Conservation (phyloP, 129 eudicot genomes). For the Centrapalus pauciflorus region DNA sequence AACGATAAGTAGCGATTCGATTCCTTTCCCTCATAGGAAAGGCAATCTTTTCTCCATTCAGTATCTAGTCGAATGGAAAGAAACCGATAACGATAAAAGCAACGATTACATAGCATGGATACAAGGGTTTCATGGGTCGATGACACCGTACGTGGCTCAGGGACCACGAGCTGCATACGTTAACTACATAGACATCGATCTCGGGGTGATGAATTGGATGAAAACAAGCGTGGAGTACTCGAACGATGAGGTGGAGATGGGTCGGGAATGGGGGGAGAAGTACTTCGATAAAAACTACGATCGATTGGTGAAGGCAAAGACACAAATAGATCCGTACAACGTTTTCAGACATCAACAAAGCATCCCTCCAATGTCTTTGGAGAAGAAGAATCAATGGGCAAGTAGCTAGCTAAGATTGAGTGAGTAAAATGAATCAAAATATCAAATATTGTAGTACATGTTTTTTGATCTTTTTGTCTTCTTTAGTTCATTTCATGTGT, state of each 20-base stretch:
- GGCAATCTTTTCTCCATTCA: constrained; percentile 62
- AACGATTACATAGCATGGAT: constrained; percentile 51
- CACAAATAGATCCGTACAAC: constrained; percentile 58
- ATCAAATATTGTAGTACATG: no score
- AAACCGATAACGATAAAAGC: constrained; percentile 26
- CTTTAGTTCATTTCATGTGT: constrained; percentile 2
- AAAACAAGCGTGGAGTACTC: constrained; percentile 8
- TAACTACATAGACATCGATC: constrained; percentile 74
- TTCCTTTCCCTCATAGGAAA: constrained; percentile 79
- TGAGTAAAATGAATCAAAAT: constrained; percentile 10
- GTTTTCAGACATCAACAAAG: constrained; percentile 72
- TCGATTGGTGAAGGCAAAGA: constrained; percentile 71
- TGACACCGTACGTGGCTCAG: constrained; percentile 54
- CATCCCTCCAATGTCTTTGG: constrained; percentile 56
- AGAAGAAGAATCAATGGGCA: constrained; percentile 10
- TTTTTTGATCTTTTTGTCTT: background rate
- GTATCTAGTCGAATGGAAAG: constrained; percentile 60
- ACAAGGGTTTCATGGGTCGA: constrained; percentile 43
- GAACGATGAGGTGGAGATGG: constrained; percentile 32
- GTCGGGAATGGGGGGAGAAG: constrained; percentile 77
- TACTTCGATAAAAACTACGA: constrained; percentile 75
- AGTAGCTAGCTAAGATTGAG: constrained; percentile 5
- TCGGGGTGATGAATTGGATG: constrained; percentile 38
- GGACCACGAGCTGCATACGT: constrained; percentile 68
- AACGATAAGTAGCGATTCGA: constrained; percentile 39